Evolutionary conservation across 345 rosid species (phyloP).

Genomic region (Gossypium anomalum): DNA sequence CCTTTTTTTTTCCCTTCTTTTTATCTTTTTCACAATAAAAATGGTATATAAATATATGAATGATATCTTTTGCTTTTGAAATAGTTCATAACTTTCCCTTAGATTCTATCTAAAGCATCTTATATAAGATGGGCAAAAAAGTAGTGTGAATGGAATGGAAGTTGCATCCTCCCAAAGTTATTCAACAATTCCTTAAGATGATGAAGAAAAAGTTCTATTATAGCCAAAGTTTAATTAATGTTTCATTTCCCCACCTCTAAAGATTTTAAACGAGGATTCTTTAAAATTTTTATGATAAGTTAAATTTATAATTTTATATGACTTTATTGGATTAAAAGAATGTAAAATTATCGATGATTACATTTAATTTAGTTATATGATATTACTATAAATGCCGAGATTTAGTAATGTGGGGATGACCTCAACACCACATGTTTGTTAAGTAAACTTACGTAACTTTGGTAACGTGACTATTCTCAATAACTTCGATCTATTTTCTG

Average conservation of each 20-base stretch:
- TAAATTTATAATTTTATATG: not conserved
- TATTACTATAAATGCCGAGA: too few relatives aligned
- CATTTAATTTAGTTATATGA: too few relatives aligned
- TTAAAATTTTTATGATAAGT: not conserved
- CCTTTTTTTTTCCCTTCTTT: not conserved
- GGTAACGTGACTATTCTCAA: too few relatives aligned
- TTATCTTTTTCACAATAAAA: not conserved
- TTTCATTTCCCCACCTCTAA: slow-evolving; percentile 15
- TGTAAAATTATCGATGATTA: not conserved
- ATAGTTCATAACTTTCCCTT: not conserved
- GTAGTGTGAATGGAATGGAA: slow-evolving; percentile 29
- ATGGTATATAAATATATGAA: not conserved
- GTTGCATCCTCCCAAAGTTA: slow-evolving; percentile 16
- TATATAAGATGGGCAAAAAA: not conserved
- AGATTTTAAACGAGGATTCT: not conserved
- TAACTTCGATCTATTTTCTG: too few relatives aligned
- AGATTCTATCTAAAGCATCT: slow-evolving; percentile 14
- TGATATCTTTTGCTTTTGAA: not conserved
- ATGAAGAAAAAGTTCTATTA: slow-evolving; percentile 14
- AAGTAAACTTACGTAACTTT: too few relatives aligned
- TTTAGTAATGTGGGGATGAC: too few relatives aligned
- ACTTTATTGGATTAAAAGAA: not conserved
- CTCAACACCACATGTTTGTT: too few relatives aligned
- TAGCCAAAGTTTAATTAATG: slow-evolving; percentile 1
- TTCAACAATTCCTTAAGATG: slow-evolving; percentile 26